Base-by-base conservation (phyloP, 1,284 basidiomycete genomes). In the Heterobasidion occidentale region DNA sequence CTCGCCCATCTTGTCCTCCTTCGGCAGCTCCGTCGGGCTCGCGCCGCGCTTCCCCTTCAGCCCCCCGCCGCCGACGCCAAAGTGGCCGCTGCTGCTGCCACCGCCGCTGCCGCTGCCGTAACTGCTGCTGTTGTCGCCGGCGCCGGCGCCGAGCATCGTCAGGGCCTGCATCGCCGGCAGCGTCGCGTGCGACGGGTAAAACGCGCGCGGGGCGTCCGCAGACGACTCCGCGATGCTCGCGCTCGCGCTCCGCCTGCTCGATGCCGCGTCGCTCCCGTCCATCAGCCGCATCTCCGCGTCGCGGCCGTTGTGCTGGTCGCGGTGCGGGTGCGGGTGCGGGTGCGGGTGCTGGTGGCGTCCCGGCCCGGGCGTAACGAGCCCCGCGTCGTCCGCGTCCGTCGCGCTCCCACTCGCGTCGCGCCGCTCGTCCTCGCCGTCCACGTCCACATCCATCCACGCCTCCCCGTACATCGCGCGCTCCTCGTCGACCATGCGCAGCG, bases 401-500 rank as follows among this genome's bases (percentile, higher is more conserved):
- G 63, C 36, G 59, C 12, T 60, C 60, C 19, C 33, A 34, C 27
- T 55, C 47, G 45, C 63, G 63, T 54, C 56, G 55, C 54, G 62
- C 47, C 11, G 12, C 64, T 54, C 27, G 3, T 27, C 27, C 27
- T 27, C 27, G 27, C 27, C 27, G 27, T 27, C 65, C 51, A n/a
- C 67, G 62, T 60, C 66, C 51, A n/a, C 67, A 61, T 60, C 66
- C 65, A 55, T 62, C 60, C 54, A 59, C 55, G 19, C 53, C 33
- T 60, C 67, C 20, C 63, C 63, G 66, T 68, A 72, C 54, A 70
- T 61, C 64, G 68, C 74, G 49, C 75, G 74, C 71, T 89, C 86
- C 66, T 91, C 85, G 64, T 94, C 92, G 49, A 89, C 74, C 53
- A 94, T 78, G 74, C 81, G 77, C 66, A 95, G 71, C 49, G 88